Evolutionary conservation across 306 rosid genomes (phyloP), one percentile per base, ranked within the genome.

Genomic region (Citrullus colocynthis): DNA sequence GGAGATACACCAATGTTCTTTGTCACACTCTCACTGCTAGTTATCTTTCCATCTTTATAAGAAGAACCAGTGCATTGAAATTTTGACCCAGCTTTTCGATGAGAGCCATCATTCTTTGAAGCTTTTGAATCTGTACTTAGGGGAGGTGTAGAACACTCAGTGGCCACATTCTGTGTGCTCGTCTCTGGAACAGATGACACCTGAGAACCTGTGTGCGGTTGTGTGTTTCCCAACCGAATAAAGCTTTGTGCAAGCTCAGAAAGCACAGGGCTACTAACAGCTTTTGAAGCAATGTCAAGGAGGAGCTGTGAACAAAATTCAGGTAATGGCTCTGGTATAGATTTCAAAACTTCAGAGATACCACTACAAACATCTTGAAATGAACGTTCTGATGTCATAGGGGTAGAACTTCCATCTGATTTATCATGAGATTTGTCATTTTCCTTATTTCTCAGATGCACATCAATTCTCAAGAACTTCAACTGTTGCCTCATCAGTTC

Each of bases 401-500:
- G 89, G 18, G 93, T 89, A 67, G 90, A 81, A 84, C 82, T 88
- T 59, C 90, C 96, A 79, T 88, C 79, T 70, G 96, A 84, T 58
- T 80, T 73, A 76, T 82, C 75, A 87, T 39, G 57, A 10, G 88
- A 78, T 77, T 82, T 75, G 67, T 62, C 83, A 74, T 56, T 82
- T 24, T 54, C 82, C 20, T 74, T 87, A 75, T 72, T 76, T 18
- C 58, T 78, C 83, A 81, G 48, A 18, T 84, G 88, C 9, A 96
- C 92, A 71, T 86, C 81, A 74, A 96, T 93, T 81, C 82, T 91
- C 91, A 93, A 80, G 84, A 89, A 91, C 58, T 85, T 91, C 61
- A 96, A 80, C 30, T 70, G 44, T 84, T 96, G 99, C 81, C 80
- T 85, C 96, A 85, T 81, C 80, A 85, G 86, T 72, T 96, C 99